Percentiles rank a stretch among this genome's conserved stretches.
Conservation (phyloP, 1,284 basidiomycete species). For the Marasmius oreades region DNA sequence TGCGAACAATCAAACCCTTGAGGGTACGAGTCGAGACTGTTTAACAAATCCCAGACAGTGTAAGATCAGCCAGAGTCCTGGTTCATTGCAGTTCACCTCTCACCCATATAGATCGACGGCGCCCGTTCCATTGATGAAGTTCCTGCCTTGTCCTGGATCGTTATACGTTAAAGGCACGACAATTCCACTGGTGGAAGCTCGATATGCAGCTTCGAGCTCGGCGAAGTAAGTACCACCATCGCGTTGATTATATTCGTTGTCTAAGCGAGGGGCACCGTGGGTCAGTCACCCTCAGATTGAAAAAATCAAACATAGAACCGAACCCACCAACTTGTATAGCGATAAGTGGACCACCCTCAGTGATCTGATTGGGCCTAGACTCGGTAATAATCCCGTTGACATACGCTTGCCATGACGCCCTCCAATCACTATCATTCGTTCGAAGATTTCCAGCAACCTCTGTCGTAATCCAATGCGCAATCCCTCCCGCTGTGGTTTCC, state of each 20-base stretch:
- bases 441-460: slow-evolving; percentile 64
- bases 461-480: slow-evolving; percentile 74
- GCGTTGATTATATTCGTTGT: slow-evolving; percentile 73
- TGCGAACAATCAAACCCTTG: slow-evolving; percentile 73
- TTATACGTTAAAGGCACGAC: slow-evolving; percentile 75
- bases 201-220: slow-evolving; percentile 57
- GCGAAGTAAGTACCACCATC: slow-evolving; percentile 61
- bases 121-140: slow-evolving; percentile 69
- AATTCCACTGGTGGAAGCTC: slow-evolving; percentile 40
- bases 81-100: not conserved
- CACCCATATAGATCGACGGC: slow-evolving; percentile 42
- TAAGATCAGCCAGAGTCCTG: not conserved
- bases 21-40: slow-evolving; percentile 61
- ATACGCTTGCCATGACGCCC: slow-evolving; percentile 68
- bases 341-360: slow-evolving; percentile 69
- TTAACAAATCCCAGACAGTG: not conserved
- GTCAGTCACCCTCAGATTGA: not conserved
- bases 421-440: slow-evolving; percentile 68
- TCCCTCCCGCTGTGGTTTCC: slow-evolving; percentile 78
- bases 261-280: slow-evolving; percentile 28
- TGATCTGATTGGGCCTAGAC: slow-evolving; percentile 65
- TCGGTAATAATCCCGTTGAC: slow-evolving; percentile 59
- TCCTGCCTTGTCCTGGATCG: slow-evolving; percentile 53
- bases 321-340: slow-evolving; percentile 64
- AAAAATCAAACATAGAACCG: not conserved